Evolutionary conservation across 1,139 yeast species (phyloP), one percentile per base, ranked within the genome.

Genomic region (Saccharomyces hybrid): DNA sequence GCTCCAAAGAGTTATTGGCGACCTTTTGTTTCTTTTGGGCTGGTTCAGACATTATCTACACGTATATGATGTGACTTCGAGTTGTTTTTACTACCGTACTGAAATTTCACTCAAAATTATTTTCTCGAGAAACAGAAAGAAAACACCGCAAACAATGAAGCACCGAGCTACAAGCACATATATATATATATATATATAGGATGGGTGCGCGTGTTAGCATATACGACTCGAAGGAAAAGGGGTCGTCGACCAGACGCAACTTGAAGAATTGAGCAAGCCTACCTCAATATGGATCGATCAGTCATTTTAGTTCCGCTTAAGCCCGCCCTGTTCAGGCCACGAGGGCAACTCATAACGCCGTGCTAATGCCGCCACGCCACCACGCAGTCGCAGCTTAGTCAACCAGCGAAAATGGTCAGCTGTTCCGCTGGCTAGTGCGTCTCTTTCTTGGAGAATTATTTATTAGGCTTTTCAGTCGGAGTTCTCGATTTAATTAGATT

Each of bases 1-100:
- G 93, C 75, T 86, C 98, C 71, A 91, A 81, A 57, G 97, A 87
- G 80, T 84, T 84, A 28, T 57, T 55, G 49, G 78, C 71, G 11
- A 38, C 44, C 82, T 81, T 81, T 64, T 67, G 71, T 60, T 69
- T 69, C 64, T 69, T 69, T 52, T 61, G 64, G 51, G 55, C 60
- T 57, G 70, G 70, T 58, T 64, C 65, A 55, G 69, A 62, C 71
- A 68, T 68, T 50, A 44, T 61, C 52, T 38, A 28, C 52, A 46
- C 52, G 42, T 50, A 9, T 47, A 49, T 44, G 49, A 52, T 29
- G 16, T 8, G 38, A 24, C 12, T 6, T 3, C 26, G 48, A 28
- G 48, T 14, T n/a, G 31, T 46, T 24, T 44, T 26, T 46, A 46
- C 31, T 46, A 46, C 31, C 28, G 31, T 12, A 24, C 48, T 26